A percentile compares a stretch with the other conserved stretches of the same genome.
These are phyloP conservation scores for Lachnellula arida DNA, from an alignment of 2,329 filamentous ascomycete species.

Conservation along the genomic window DNA sequence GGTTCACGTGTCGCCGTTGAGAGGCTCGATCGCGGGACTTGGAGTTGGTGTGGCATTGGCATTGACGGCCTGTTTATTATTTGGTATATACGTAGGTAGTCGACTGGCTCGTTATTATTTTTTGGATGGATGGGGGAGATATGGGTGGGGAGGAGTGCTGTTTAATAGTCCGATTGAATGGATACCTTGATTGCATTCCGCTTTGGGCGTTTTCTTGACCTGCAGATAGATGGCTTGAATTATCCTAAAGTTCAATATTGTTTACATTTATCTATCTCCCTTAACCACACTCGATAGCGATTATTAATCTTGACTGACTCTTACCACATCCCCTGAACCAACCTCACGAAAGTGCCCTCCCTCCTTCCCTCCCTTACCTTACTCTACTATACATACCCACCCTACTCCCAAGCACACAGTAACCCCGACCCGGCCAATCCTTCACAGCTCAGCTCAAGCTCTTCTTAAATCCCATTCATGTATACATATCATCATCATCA, in stretches of 20 bases:
- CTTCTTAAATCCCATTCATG: too few relatives aligned
- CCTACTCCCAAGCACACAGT: too few relatives aligned
- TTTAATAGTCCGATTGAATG: conserved; percentile 28
- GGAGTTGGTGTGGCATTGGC: conserved; percentile 4
- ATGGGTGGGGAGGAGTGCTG: conserved; percentile 7
- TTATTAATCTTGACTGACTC: neutral
- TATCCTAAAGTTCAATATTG: neutral
- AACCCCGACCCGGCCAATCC: too few relatives aligned
- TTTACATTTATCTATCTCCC: neutral
- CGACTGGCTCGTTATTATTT: conserved; percentile 26
- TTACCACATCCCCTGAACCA: too few relatives aligned
- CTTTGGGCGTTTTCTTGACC: conserved; percentile 14
- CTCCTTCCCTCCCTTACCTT: too few relatives aligned
- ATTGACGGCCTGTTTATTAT: conserved; percentile 2
- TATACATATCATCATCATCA: too few relatives aligned
- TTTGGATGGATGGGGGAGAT: conserved; percentile 16
- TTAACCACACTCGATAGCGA: neutral
- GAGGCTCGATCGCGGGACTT: conserved; percentile 19
- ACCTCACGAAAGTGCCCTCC: too few relatives aligned
- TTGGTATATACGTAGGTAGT: conserved; percentile 21
- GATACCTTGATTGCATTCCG: conserved; percentile 25
- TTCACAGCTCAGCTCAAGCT: too few relatives aligned
- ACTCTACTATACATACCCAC: too few relatives aligned
- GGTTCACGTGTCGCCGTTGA: conserved; percentile 20
- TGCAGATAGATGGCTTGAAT: neutral